Evolutionary conservation across 1,139 yeast genomes (phyloP).

Genomic region (Pneumocystis oryctolagi): DNA sequence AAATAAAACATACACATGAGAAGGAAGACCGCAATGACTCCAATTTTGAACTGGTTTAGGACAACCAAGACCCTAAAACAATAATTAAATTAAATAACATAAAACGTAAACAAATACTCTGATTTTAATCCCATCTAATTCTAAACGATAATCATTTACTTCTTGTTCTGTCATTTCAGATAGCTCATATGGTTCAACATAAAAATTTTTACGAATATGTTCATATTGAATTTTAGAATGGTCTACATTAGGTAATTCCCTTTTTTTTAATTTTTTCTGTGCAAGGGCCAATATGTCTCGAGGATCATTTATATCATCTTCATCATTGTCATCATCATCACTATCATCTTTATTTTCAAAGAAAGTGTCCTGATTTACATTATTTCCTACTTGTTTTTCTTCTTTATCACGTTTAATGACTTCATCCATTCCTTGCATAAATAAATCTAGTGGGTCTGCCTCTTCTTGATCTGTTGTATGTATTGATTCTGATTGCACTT

Average conservation of each 20-base stretch:
- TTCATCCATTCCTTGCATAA: constrained; percentile 21
- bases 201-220: constrained; percentile 49
- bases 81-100: background rate
- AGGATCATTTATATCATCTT: constrained; percentile 20
- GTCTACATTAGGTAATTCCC: constrained; percentile 32
- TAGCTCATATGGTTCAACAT: constrained; percentile 48
- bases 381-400: constrained; percentile 2
- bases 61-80: constrained; percentile 33
- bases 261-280: constrained; percentile 29
- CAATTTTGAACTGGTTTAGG: constrained; percentile 62
- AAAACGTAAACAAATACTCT: constrained; percentile 17
- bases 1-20: constrained; percentile 25
- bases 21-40: constrained; percentile 69
- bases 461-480: constrained; percentile 17
- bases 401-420: constrained; percentile 9
- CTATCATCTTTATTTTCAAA: constrained; percentile 19
- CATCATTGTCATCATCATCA: constrained; percentile 18
- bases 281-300: constrained; percentile 9
- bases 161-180: constrained; percentile 35
- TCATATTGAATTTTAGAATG: constrained; percentile 36
- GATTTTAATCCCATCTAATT: constrained; percentile 49
- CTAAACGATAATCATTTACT: constrained; percentile 38
- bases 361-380: constrained; percentile 13
- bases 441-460: constrained; percentile 30
- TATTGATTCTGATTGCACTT: background rate